Evolutionary conservation across 352 stramenopile species (phyloP).

Genomic region (Globisporangium cederbergense): DNA sequence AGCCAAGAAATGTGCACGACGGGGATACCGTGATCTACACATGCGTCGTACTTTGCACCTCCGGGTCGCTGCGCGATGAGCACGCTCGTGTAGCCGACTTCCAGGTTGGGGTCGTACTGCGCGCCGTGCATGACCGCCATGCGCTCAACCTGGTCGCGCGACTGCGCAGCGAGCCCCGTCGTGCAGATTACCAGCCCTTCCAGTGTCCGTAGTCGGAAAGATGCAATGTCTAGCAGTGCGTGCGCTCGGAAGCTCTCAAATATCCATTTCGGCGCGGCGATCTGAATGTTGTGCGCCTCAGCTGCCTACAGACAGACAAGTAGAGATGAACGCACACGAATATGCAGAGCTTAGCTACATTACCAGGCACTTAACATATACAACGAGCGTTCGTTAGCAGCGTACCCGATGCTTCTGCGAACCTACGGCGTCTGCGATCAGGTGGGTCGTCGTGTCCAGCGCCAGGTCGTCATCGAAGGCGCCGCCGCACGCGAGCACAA

Average conservation of each 20-base stretch:
- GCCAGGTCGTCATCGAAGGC: constrained; percentile 55
- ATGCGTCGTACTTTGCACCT: constrained; percentile 67
- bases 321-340: background rate
- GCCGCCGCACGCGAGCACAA: constrained; percentile 53
- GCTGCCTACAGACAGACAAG: constrained; percentile 30
- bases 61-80: constrained; percentile 54
- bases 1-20: constrained; percentile 74
- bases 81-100: constrained; percentile 54
- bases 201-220: constrained; percentile 37
- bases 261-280: constrained; percentile 55
- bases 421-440: constrained; percentile 57
- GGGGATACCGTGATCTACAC: constrained; percentile 48
- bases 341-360: background rate
- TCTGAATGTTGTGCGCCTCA: constrained; percentile 33
- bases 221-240: constrained; percentile 31
- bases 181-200: constrained; percentile 70
- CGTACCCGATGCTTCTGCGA: constrained; percentile 64
- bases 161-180: constrained; percentile 46
- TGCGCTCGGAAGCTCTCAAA: constrained; percentile 62
- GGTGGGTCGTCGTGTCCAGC: constrained; percentile 45
- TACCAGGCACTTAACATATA: background rate
- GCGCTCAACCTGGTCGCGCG: constrained; percentile 50
- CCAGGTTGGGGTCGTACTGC: constrained; percentile 55
- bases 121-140: constrained; percentile 38
- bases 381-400: background rate